phyloP scores from a whole-genome alignment of 2,329 filamentous ascomycete genomes.

The Neonectria punicea region DNA sequence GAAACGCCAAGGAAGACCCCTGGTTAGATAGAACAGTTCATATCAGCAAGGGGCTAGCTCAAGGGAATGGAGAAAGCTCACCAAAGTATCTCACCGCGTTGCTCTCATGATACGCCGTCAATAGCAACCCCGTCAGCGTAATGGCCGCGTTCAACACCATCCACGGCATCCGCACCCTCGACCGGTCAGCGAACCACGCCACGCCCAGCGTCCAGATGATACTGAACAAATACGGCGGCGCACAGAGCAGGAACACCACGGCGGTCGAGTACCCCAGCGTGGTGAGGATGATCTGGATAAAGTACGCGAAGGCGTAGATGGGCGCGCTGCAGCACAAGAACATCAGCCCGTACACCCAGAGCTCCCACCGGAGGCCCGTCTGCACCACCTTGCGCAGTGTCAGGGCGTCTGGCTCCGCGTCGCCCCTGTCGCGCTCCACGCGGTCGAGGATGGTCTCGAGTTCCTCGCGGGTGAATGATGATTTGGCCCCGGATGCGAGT shows the following conservation, averaged over 20 bases:
- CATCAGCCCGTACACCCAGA: conserved; percentile 53
- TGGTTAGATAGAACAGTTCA: not conserved
- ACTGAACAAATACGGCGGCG: conserved; percentile 48
- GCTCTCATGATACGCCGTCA: conserved; percentile 31
- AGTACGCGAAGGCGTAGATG: conserved; percentile 70
- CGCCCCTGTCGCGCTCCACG: conserved; percentile 55
- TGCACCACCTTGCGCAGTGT: conserved; percentile 46
- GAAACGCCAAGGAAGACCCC: conserved; percentile 31
- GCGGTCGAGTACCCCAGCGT: conserved; percentile 41
- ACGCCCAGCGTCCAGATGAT: conserved; percentile 46
- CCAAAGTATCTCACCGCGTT: conserved; percentile 45
- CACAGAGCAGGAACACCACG: conserved; percentile 47
- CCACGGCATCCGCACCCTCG: conserved; percentile 43
- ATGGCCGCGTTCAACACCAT: conserved; percentile 36
- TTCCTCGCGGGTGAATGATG: conserved; percentile 40
- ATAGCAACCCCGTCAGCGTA: conserved; percentile 27
- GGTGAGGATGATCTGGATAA: conserved; percentile 68
- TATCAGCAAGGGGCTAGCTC: not conserved
- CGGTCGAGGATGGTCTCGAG: conserved; percentile 42
- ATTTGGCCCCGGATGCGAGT: conserved; percentile 19
- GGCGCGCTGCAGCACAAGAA: conserved; percentile 62
- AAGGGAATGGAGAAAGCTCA: not conserved
- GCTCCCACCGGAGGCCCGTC: conserved; percentile 51
- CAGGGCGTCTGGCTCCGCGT: conserved; percentile 52
- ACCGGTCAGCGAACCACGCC: conserved; percentile 47